Percentiles rank a stretch among this genome's conserved stretches.
phyloP scores from a whole-genome alignment of 176 grass and related monocot species.

The Rhipidocladum racemiflorum region DNA sequence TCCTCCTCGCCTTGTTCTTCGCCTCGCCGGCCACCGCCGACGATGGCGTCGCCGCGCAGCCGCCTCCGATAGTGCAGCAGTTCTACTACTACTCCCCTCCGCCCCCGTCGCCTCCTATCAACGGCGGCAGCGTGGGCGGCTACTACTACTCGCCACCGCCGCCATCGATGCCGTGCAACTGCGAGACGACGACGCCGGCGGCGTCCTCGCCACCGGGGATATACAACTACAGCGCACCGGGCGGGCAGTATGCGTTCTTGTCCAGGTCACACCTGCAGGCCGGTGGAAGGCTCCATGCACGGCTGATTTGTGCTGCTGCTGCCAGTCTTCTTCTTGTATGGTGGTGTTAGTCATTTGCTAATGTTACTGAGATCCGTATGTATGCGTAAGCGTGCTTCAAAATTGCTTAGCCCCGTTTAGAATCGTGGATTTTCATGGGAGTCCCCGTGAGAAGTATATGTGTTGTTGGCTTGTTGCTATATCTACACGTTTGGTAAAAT shows the following conservation, averaged over 20 bases:
- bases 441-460: background rate
- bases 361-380: background rate
- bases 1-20: background rate
- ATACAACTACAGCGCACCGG: background rate
- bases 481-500: no score
- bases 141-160: background rate
- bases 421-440: background rate
- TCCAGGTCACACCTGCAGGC: background rate
- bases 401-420: background rate
- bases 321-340: background rate
- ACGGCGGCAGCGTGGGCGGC: background rate
- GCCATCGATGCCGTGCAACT: slow-evolving; percentile 15
- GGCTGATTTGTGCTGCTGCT: background rate
- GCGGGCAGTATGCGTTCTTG: slow-evolving; percentile 7
- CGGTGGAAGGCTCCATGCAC: background rate
- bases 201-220: background rate
- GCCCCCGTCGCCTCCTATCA: slow-evolving; percentile 25
- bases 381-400: background rate
- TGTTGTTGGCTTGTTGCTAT: no score
- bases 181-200: background rate
- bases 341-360: background rate
- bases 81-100: slow-evolving; percentile 60
- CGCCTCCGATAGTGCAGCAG: background rate
- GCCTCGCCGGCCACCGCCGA: slow-evolving; percentile 2
- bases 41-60: background rate